Evolutionary conservation across 306 rosid species (phyloP).

Genomic region (Vigna reflexopilosa): DNA sequence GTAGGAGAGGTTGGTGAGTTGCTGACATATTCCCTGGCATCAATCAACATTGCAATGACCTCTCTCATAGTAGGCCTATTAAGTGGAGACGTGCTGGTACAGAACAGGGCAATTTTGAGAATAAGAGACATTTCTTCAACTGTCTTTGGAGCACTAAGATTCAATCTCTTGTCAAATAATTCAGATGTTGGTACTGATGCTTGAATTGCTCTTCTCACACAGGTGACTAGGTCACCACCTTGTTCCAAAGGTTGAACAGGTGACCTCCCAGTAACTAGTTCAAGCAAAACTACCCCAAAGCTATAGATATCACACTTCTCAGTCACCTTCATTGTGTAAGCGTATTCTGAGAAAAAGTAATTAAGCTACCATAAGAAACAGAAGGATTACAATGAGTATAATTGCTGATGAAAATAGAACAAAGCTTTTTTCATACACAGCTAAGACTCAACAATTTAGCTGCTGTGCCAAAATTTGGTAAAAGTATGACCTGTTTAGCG

Average conservation of each 20-base stretch:
- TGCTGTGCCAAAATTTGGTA: not conserved
- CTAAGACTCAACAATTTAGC: not conserved
- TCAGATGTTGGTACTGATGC: slow-evolving; percentile 53
- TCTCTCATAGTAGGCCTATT: slow-evolving; percentile 89
- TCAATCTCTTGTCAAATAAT: slow-evolving; percentile 67
- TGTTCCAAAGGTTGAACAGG: slow-evolving; percentile 85
- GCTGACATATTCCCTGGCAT: slow-evolving; percentile 64
- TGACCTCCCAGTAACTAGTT: slow-evolving; percentile 67
- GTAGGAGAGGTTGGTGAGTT: slow-evolving; percentile 64
- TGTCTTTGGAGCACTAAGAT: slow-evolving; percentile 54
- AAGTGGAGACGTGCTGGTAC: slow-evolving; percentile 75
- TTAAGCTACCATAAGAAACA: slow-evolving; percentile 32
- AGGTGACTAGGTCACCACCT: slow-evolving; percentile 76
- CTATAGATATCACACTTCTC: slow-evolving; percentile 88
- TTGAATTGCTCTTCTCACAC: slow-evolving; percentile 71
- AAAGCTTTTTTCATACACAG: not conserved
- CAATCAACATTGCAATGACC: slow-evolving; percentile 81
- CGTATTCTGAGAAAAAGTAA: slow-evolving; percentile 66
- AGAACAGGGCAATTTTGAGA: slow-evolving; percentile 79
- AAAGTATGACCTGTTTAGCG: not conserved
- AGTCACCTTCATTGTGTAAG: slow-evolving; percentile 85
- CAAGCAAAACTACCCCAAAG: slow-evolving; percentile 82
- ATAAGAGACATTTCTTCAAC: slow-evolving; percentile 73
- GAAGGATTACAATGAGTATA: slow-evolving; percentile 24
- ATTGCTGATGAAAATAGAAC: slow-evolving; percentile 3